These are phyloP conservation scores for Thraustotheca clavata DNA, from an alignment of 352 stramenopile species.

Conservation along the genomic window DNA sequence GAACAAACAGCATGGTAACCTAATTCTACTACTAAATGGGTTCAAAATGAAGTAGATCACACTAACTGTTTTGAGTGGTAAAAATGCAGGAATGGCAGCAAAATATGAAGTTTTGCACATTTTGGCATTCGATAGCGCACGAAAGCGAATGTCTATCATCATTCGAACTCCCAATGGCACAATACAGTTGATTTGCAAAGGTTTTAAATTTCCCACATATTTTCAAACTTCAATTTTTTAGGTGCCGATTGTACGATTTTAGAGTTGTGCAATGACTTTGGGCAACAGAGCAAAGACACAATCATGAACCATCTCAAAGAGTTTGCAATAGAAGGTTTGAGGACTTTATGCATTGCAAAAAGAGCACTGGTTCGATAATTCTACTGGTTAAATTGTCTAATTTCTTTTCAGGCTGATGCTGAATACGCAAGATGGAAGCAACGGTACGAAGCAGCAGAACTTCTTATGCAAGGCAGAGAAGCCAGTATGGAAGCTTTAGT, in stretches of 20 bases:
- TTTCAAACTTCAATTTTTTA: background rate
- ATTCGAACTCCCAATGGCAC: constrained; percentile 42
- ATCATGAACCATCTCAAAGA: constrained; percentile 71
- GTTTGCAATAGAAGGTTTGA: constrained; percentile 77
- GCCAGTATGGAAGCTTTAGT: constrained; percentile 43
- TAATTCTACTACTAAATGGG: too few species aligned
- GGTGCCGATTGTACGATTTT: constrained; percentile 66
- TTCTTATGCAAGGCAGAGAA: constrained; percentile 62
- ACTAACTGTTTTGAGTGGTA: too few species aligned
- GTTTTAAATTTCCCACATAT: constrained; percentile 1
- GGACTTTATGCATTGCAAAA: constrained; percentile 79
- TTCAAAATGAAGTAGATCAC: too few species aligned
- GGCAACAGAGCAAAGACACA: constrained; percentile 34
- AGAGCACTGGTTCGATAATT: constrained; percentile 37
- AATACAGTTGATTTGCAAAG: constrained; percentile 74
- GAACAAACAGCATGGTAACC: constrained; percentile 26
- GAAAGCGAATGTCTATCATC: constrained; percentile 80
- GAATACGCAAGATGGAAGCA: constrained; percentile 65
- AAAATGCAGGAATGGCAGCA: too few species aligned
- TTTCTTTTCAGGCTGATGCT: constrained; percentile 36
- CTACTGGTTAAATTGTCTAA: background rate
- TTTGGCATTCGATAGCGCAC: constrained; percentile 65
- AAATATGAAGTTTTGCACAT: constrained; percentile 65
- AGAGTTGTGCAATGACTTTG: constrained; percentile 50
- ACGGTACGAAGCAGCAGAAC: constrained; percentile 56